Percentiles rank a stretch among this genome's conserved stretches.
Conservation (phyloP, 2,329 filamentous ascomycete genomes). For the Metarhizium sp. region DNA sequence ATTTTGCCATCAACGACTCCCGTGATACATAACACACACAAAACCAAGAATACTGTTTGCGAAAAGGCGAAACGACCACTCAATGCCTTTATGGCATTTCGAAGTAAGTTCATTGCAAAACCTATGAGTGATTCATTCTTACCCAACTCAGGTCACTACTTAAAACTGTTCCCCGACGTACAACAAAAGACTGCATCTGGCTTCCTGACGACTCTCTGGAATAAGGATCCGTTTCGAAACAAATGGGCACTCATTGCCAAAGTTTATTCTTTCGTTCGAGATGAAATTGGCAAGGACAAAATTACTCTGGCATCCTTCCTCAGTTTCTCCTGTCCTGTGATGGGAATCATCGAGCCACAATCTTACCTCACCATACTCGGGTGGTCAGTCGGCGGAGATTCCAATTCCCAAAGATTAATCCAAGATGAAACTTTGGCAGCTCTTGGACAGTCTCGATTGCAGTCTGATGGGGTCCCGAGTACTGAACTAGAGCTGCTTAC, state of each 20-base stretch:
- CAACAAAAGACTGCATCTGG: conserved; percentile 45
- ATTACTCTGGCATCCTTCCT: conserved; percentile 39
- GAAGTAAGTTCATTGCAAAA: conserved; percentile 13
- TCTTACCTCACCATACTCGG: conserved; percentile 36
- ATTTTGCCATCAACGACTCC: background rate
- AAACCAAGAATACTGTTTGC: background rate
- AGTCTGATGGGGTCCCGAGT: conserved; percentile 10
- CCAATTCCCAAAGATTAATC: conserved; percentile 10
- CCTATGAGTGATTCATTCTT: background rate
- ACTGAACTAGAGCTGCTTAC: conserved; percentile 20
- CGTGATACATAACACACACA: background rate
- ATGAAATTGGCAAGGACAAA: conserved; percentile 35
- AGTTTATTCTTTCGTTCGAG: conserved; percentile 44
- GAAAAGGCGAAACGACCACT: conserved; percentile 17
- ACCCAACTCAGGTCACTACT: conserved; percentile 33
- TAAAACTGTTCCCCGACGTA: conserved; percentile 31
- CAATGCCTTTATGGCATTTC: conserved; percentile 24
- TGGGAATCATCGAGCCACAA: conserved; percentile 34
- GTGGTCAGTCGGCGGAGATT: conserved; percentile 29
- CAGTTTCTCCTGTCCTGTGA: conserved; percentile 30
- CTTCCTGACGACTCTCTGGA: conserved; percentile 39
- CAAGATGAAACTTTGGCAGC: conserved; percentile 6
- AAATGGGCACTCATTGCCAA: conserved; percentile 45
- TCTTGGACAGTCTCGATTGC: background rate
- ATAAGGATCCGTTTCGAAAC: conserved; percentile 36